Evolutionary conservation across 2,329 filamentous ascomycete species (phyloP), one percentile per base, ranked within the genome.

Genomic region (Colletotrichum karsti): DNA sequence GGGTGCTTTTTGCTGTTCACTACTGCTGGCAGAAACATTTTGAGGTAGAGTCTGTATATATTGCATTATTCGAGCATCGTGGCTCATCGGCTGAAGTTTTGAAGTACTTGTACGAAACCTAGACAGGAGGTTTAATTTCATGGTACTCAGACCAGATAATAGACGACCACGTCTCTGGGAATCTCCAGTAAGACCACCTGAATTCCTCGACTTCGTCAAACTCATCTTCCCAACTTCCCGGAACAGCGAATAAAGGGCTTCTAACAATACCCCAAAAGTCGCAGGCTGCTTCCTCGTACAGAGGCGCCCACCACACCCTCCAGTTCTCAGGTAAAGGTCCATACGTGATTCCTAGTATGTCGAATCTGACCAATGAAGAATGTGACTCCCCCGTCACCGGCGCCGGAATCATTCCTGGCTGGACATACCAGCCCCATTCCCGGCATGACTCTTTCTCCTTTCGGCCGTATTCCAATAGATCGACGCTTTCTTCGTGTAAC

Each of bases 391-490:
- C n/a, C n/a, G n/a, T n/a, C n/a, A n/a, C n/a, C 5, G 1, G 1
- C 3, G 0, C 5, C 30, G 7, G 15, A 7, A 1, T 15, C 24
- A 9, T 44, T 12, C n/a, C 54, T 22, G 15, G 26, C n/a, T 35
- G 24, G 9, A 8, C 4, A 5, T 22, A 22, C 3, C 0, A 33
- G 26, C 5, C 10, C 0, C 3, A 12, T 5, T 2, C 5, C 7
- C 48, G 5, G 18, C 13, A 48, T 3, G 22, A 9, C 5, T 5
- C 8, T 3, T 2, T 20, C 33, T 76, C 74, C 10, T 54, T 35
- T 10, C 64, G 22, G 0, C 76, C 76, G 18, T 77, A 77, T 1
- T 33, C 26, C 1, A 69, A 2, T 12, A 78, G 33, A n/a, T 77
- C 70, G 0, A 77, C 44, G 4, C 71, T 22, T 12, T 22, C 51